Evolutionary conservation across 495 filamentous ascomycete species (phyloP), one percentile per base, ranked within the genome.

Genomic region (Hypoxylon trugodes): DNA sequence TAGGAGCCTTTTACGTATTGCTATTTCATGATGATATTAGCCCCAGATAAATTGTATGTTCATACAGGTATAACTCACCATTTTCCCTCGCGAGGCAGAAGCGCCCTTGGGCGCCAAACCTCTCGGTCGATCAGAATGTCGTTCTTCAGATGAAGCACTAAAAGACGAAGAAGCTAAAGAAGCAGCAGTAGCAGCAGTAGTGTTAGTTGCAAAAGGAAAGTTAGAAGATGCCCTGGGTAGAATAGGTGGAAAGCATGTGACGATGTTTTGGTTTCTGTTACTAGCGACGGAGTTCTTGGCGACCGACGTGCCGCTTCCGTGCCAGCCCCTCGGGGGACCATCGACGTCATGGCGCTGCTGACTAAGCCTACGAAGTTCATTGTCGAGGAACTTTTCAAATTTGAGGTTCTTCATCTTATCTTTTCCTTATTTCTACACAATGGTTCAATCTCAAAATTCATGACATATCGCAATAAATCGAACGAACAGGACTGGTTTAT

Each of bases 1-100:
- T 86, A 63, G 4, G 85, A 83, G 37, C 65, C 60, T 15, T 64
- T 68, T 45, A 69, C 37, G 28, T 70, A 70, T 54, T 73, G 42
- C 68, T 67, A 32, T 19, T 4, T n/a, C 13, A 12, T 9, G 10
- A 4, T 21, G 24, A 59, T 24, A 54, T n/a, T n/a, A n/a, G n/a
- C n/a, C n/a, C n/a, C n/a, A n/a, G n/a, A n/a, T n/a, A n/a, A n/a
- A n/a, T n/a, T 33, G 18, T 15, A 18, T 21, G 5, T 33, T 25
- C 4, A n/a, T 4, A 8, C 13, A n/a, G 15, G 45, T 19, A 3
- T 43, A 6, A 62, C 63, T 61, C 4, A 66, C 63, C 63, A 66
- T 66, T 52, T 61, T 58, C 9, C 8, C 30, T 33, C 24, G 5
- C 18, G 24, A 45, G 8, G 37, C 36, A 60, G 37, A 51, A 56